Evolutionary conservation across 2,329 filamentous ascomycete species (phyloP), one percentile per base, ranked within the genome.

Genomic region (Aspergillus felis): DNA sequence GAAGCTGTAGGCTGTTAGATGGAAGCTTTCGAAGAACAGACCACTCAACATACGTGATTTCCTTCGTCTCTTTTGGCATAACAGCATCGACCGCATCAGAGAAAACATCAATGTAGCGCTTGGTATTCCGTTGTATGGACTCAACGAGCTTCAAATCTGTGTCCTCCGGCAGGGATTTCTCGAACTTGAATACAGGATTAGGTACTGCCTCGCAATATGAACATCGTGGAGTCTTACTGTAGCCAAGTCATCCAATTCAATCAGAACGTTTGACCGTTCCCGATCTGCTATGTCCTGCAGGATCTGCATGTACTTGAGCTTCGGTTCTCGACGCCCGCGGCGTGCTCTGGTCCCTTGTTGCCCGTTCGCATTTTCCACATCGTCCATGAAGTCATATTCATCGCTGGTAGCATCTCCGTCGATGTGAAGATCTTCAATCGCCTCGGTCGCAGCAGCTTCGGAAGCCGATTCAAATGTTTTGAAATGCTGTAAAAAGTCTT

Each of bases 51-150:
- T 82, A 91, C 84, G 84, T 92, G 64, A 93, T 83, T 63, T 96
- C 91, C 54, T 81, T 82, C 14, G 85, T 89, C 44, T 92, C 88
- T 61, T 84, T 81, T 0, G 94, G 94, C 83, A 99, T 86, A 54
- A 90, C 83, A 58, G 87, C 88, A 77, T 99, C 94, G 48, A 97
- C 87, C 7, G 94, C 94, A 64, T 89, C 84, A 2, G 93, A 93
- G 58, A 97, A 77, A 58, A 97, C 84, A 69, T 99, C 94, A 64
- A 97, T 87, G 71, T 99, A 99, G 74, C 96, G 94, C 70, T 94
- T 90, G 17, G 94, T 91, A 76, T 99, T 99, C 65, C 82, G 84
- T 78, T 94, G 90, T 67, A 99, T 89, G 1, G 90, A 95, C 50
- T 89, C 84, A 22, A 96, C 88, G 22, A 81, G 71, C 61, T 74